Evolutionary conservation across 768 basidiomycete species (phyloP).

Genomic region (Lactifluus echinatus): DNA sequence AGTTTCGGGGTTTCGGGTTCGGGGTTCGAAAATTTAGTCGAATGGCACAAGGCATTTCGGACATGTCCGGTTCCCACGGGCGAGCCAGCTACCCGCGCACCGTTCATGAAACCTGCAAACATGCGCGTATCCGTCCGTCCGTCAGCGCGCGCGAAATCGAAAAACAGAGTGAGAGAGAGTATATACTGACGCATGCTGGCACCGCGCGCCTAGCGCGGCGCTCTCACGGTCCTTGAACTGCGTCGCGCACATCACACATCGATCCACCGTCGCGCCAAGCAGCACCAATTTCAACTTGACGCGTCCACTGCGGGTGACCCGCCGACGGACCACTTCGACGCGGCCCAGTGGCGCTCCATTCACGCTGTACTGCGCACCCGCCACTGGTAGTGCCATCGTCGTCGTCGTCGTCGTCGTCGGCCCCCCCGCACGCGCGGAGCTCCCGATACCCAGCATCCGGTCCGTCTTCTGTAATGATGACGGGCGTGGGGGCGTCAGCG

Average conservation of each 20-base stretch:
- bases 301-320: slow-evolving; percentile 19
- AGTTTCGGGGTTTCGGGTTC: too few relatives aligned
- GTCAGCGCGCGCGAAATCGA: too few relatives aligned
- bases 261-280: slow-evolving; percentile 16
- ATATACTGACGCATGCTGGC: slow-evolving; percentile 21
- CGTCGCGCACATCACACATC: slow-evolving; percentile 15
- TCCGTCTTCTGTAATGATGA: slow-evolving; percentile 10
- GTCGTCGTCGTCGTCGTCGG: not conserved
- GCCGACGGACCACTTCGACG: slow-evolving; percentile 15
- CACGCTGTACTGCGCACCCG: not conserved
- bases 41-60: slow-evolving; percentile 12
- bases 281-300: slow-evolving; percentile 21
- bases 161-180: not conserved
- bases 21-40: slow-evolving; percentile 9
- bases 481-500: not conserved
- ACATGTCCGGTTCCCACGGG: slow-evolving; percentile 11
- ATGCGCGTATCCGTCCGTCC: too few relatives aligned
- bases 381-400: too few relatives aligned
- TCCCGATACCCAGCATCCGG: not conserved
- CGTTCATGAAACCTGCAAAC: slow-evolving; percentile 18
- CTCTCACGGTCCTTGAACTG: slow-evolving; percentile 18
- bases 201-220: slow-evolving; percentile 10
- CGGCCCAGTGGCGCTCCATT: slow-evolving; percentile 15
- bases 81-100: slow-evolving; percentile 15
- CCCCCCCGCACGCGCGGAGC: not conserved